Percentiles rank a stretch among this genome's conserved stretches.
Conservation (phyloP, 2,329 filamentous ascomycete genomes). For the Fusarium ramigenum region DNA sequence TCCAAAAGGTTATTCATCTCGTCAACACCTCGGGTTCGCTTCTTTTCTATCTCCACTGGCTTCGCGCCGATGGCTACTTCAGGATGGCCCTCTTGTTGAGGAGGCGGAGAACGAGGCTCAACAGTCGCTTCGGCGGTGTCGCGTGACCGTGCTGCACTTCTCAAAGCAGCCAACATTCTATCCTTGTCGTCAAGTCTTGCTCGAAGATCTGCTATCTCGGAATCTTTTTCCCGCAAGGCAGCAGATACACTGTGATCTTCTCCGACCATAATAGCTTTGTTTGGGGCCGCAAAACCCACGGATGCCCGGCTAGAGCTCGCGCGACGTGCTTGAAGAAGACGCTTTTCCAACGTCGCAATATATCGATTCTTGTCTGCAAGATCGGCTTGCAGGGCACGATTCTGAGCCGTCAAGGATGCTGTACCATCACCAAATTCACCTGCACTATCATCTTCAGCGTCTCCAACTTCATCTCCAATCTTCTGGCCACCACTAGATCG, state of each 20-base stretch:
- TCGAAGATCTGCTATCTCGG: slow-evolving; percentile 90
- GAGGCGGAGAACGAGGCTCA: slow-evolving; percentile 47
- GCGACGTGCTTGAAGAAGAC: slow-evolving; percentile 86
- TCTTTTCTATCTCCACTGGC: slow-evolving; percentile 50
- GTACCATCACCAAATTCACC: slow-evolving; percentile 89
- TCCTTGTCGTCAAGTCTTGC: slow-evolving; percentile 94
- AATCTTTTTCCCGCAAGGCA: slow-evolving; percentile 86
- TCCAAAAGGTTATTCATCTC: slow-evolving; percentile 95
- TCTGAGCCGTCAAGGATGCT: slow-evolving; percentile 84
- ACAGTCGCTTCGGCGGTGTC: slow-evolving; percentile 74
- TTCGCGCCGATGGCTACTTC: slow-evolving; percentile 24
- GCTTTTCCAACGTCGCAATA: slow-evolving; percentile 91
- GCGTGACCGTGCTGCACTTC: slow-evolving; percentile 84
- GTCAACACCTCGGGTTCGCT: slow-evolving; percentile 76
- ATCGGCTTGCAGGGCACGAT: slow-evolving; percentile 92
- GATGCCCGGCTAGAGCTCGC: slow-evolving; percentile 91
- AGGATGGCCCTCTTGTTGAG: slow-evolving; percentile 16
- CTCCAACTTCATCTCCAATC: slow-evolving; percentile 56
- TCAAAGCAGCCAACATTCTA: slow-evolving; percentile 87
- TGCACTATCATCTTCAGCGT: slow-evolving; percentile 73
- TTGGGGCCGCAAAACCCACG: slow-evolving; percentile 70
- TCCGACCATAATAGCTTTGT: slow-evolving; percentile 73
- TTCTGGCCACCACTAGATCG: slow-evolving; percentile 58
- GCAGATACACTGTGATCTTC: slow-evolving; percentile 81
- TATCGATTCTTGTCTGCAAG: slow-evolving; percentile 97